A percentile compares a stretch with the other conserved stretches of the same genome.
Evolutionary conservation across 805 yeast genomes (phyloP).

Genomic region (Candida golubevii): DNA sequence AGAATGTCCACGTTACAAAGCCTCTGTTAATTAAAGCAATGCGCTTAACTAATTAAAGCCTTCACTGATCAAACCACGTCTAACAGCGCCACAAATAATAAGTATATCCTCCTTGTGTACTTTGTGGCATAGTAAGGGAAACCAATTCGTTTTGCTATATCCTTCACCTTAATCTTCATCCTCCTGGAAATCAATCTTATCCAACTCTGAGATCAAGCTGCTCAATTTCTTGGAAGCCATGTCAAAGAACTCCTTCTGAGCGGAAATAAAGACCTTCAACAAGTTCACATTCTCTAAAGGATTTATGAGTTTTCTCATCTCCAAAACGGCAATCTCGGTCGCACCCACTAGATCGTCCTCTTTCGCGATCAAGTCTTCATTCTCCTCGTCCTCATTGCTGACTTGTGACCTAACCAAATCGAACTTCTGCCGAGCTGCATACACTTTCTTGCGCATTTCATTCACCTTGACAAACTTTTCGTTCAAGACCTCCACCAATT

Average conservation of each 20-base stretch:
- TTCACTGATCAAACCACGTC: too few relatives aligned
- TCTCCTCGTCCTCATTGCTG: conserved; percentile 42
- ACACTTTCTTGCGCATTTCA: conserved; percentile 63
- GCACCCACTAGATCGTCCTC: conserved; percentile 82
- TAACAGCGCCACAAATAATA: too few relatives aligned
- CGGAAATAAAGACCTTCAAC: conserved; percentile 61
- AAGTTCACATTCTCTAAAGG: conserved; percentile 62
- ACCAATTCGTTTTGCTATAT: too few relatives aligned
- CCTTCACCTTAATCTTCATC: conserved; percentile 23
- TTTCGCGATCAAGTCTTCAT: conserved; percentile 47
- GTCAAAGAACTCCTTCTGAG: conserved; percentile 60
- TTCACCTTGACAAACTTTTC: conserved; percentile 58
- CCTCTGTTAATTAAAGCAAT: too few relatives aligned
- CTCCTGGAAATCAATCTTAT: conserved; percentile 32
- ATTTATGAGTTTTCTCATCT: conserved; percentile 67
- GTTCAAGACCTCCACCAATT: conserved; percentile 49
- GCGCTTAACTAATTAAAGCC: too few relatives aligned
- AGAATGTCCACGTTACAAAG: too few relatives aligned
- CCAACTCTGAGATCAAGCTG: conserved; percentile 27
- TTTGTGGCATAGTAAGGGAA: too few relatives aligned
- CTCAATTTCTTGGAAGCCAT: conserved; percentile 32
- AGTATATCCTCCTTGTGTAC: too few relatives aligned
- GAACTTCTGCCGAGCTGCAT: conserved; percentile 62
- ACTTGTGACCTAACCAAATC: conserved; percentile 63
- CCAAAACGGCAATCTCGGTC: conserved; percentile 72